These are phyloP conservation scores for Taphrina wiesneri DNA, from an alignment of 1,139 yeast species.

Conservation along the genomic window DNA sequence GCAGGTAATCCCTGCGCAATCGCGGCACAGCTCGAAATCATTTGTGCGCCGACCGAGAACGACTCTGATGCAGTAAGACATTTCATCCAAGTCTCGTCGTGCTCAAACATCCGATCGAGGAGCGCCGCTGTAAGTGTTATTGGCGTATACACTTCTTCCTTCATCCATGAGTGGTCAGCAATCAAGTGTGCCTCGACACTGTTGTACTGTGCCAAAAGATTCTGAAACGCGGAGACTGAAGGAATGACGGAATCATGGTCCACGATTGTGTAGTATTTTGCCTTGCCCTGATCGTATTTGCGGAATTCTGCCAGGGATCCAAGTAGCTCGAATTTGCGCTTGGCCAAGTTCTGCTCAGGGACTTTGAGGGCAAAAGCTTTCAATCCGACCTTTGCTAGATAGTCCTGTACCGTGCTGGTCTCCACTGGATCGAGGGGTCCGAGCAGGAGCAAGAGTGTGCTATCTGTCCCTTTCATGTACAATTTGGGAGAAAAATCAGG, in stretches of 20 bases:
- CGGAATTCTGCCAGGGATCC: conserved; percentile 16
- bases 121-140: conserved; percentile 16
- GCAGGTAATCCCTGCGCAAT: conserved; percentile 6
- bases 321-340: conserved; percentile 20
- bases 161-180: conserved; percentile 4
- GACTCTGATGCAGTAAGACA: background rate
- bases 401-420: background rate
- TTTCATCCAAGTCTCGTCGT: conserved; percentile 11
- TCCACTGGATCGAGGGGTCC: conserved; percentile 14
- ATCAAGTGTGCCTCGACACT: conserved; percentile 21
- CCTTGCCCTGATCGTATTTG: conserved; percentile 18
- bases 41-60: background rate
- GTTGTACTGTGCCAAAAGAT: conserved; percentile 3
- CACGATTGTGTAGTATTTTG: conserved; percentile 25
- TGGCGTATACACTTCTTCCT: background rate
- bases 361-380: conserved; percentile 13
- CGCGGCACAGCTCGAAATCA: conserved; percentile 16
- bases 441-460: conserved; percentile 14
- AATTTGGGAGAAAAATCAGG: conserved; percentile 16
- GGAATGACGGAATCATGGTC: conserved; percentile 25
- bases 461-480: background rate
- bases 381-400: background rate
- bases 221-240: conserved; percentile 7
- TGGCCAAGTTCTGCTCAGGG: conserved; percentile 3
- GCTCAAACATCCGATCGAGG: conserved; percentile 6